Evolutionary conservation across 2,329 filamentous ascomycete species (phyloP), one percentile per base, ranked within the genome.

Genomic region (Xylariaceae sp.): DNA sequence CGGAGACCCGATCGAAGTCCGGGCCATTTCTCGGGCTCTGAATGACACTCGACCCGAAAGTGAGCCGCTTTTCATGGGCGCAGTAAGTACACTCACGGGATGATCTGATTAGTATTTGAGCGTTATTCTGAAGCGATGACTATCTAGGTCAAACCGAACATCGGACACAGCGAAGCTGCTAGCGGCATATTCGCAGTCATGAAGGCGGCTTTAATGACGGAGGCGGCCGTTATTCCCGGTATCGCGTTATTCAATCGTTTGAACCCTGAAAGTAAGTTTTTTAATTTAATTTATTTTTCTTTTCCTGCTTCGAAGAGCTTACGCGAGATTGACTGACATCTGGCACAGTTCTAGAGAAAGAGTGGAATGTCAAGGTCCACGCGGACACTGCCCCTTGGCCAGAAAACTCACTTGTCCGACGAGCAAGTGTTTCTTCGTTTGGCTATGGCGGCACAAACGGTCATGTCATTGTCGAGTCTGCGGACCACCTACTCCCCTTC

Each of bases 1-100:
- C 1, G 65, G 65, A 12, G 64, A 66, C 39, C 64, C 64, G 3
- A 63, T 65, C 30, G 64, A 66, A 32, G 60, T 64, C 9, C 45
- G 41, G 27, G 63, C 62, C 19, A 56, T 63, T 34, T 56, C 56
- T 4, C 30, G 29, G 2, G 63, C 56, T 29, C 30, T 65, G 34
- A 60, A 65, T 41, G 59, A 63, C 29, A 53, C 42, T n/a, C 55
- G 61, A 6, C 44, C 52, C 3, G 29, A 8, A 31, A 51, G 56
- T 9, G 48, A 57, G 40, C 63, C 62, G 4, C 43, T 65, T 42
- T 30, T 62, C 1, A 51, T 65, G 4, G 62, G 61, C 8, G 59
- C 59, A 2, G 60, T 63, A 50, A 52, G 55, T 50, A 35, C 12
- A n/a, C 31, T 19, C 35, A 11, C 26, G 27, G 12, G 19, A 39